Evolutionary conservation across 2,329 filamentous ascomycete species (phyloP).

Genomic region (Exserohilum rostratum): DNA sequence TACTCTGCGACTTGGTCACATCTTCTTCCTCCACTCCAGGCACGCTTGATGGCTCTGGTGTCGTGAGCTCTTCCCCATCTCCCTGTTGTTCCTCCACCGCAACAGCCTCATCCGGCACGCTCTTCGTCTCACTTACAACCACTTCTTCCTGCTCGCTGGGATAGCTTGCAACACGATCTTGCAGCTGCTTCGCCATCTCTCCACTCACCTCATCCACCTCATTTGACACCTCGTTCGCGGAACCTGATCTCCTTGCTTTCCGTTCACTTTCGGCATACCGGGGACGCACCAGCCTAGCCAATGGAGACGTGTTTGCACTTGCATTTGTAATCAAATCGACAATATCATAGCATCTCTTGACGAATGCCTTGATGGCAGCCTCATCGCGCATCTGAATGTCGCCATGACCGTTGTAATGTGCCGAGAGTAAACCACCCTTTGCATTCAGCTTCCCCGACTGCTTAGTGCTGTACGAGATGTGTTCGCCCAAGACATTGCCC

Average conservation of each 20-base stretch:
- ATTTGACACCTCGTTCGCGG: neutral
- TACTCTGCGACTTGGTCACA: too few species aligned
- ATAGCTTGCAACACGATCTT: neutral
- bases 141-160: neutral
- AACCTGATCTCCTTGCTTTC: conserved; percentile 12
- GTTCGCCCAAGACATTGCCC: conserved; percentile 17
- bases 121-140: neutral
- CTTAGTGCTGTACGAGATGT: conserved; percentile 25
- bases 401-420: conserved; percentile 14
- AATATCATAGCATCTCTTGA: conserved; percentile 24
- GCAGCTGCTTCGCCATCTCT: neutral
- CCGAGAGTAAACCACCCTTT: conserved; percentile 26
- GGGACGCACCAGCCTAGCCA: conserved; percentile 16
- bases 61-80: neutral
- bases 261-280: conserved; percentile 23
- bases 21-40: neutral
- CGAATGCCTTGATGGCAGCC: conserved; percentile 21
- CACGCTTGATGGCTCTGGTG: neutral
- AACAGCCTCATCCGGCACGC: neutral
- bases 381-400: conserved; percentile 12
- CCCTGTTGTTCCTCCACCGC: neutral
- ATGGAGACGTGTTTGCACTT: conserved; percentile 20
- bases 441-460: conserved; percentile 40
- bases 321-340: conserved; percentile 30
- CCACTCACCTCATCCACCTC: neutral